Conservation (phyloP, 306 rosid species). For the Sesbania bispinosa region DNA sequence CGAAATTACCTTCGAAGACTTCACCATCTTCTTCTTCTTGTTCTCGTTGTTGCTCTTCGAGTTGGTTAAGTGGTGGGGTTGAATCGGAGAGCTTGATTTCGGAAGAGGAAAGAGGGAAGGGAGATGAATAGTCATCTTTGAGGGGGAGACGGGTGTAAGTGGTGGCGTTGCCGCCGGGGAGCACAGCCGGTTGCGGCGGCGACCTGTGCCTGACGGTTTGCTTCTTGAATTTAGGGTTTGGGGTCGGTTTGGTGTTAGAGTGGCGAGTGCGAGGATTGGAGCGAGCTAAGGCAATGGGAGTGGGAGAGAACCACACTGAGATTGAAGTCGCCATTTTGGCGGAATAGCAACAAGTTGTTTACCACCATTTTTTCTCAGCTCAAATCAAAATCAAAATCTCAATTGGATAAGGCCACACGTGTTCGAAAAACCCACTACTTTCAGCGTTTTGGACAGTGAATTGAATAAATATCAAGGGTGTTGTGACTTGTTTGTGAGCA, state of each 20-base stretch:
- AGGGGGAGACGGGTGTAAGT: slow-evolving; percentile 86
- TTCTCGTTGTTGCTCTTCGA: neutral
- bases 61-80: slow-evolving; percentile 26
- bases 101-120: slow-evolving; percentile 30
- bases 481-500: too few relatives aligned
- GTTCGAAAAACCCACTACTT: neutral
- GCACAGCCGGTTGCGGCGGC: slow-evolving; percentile 31
- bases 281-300: slow-evolving; percentile 48
- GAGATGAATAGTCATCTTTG: slow-evolving; percentile 56
- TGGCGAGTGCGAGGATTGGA: slow-evolving; percentile 36
- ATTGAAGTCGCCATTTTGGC: slow-evolving; percentile 49
- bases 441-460: too few relatives aligned
- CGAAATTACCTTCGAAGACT: slow-evolving; percentile 18
- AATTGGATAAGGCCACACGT: slow-evolving; percentile 29
- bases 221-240: slow-evolving; percentile 29
- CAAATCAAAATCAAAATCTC: neutral
- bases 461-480: too few relatives aligned
- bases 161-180: slow-evolving; percentile 71
- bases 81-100: slow-evolving; percentile 80
- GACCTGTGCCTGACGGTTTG: slow-evolving; percentile 18
- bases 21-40: neutral
- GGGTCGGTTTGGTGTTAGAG: slow-evolving; percentile 24
- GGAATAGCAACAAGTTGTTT: neutral
- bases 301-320: slow-evolving; percentile 48
- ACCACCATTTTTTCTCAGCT: neutral